These are phyloP conservation scores for Hygrocybe punicea DNA, from an alignment of 768 basidiomycete species.

Conservation along the genomic window DNA sequence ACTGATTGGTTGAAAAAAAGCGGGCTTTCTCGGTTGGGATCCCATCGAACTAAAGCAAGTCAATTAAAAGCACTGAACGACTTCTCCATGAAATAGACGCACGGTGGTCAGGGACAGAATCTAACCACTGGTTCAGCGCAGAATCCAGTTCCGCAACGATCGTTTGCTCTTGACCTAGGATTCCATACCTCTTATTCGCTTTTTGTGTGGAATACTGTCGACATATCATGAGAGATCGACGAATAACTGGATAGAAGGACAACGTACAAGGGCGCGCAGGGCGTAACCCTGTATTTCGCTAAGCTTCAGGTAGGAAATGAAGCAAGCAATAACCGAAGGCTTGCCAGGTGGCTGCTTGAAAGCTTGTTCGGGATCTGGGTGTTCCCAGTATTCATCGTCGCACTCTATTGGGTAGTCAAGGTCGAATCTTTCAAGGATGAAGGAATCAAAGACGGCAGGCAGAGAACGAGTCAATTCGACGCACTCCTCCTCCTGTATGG, in stretches of 20 bases:
- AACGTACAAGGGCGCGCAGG: conserved; percentile 54
- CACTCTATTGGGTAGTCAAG: conserved; percentile 60
- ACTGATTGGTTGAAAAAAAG: conserved; percentile 61
- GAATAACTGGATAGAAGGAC: not conserved
- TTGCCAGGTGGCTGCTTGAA: conserved; percentile 64
- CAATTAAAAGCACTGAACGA: not conserved
- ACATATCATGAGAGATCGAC: not conserved
- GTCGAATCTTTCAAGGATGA: conserved; percentile 53
- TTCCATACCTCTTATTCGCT: conserved; percentile 38
- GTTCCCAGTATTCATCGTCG: conserved; percentile 74
- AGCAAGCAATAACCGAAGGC: conserved; percentile 54
- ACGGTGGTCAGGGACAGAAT: conserved; percentile 60
- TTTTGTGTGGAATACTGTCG: conserved; percentile 72
- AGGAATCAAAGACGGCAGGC: not conserved
- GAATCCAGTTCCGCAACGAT: conserved; percentile 71
- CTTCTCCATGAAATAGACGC: conserved; percentile 15
- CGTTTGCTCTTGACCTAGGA: conserved; percentile 47
- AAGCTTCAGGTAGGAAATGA: conserved; percentile 54
- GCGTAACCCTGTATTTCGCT: conserved; percentile 59
- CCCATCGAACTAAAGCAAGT: conserved; percentile 45
- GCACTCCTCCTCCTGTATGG: conserved; percentile 73
- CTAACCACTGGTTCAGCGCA: conserved; percentile 68
- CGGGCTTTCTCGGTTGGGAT: conserved; percentile 44
- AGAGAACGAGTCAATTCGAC: not conserved
- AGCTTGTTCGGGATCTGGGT: conserved; percentile 48